Conservation (phyloP, 495 filamentous ascomycete species). For the Lasiosphaeria hispida region DNA sequence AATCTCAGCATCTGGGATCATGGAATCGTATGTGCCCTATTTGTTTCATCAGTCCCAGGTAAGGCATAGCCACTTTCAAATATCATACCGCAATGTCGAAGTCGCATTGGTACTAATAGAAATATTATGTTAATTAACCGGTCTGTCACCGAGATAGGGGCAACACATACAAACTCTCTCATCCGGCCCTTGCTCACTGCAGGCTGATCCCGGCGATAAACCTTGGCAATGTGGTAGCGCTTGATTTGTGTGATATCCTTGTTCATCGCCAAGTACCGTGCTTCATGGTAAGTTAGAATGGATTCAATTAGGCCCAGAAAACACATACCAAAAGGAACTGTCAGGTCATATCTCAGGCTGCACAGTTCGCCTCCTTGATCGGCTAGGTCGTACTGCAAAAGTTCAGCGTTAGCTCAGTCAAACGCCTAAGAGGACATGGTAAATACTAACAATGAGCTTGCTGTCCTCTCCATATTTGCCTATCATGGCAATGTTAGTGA, state of each 20-base stretch:
- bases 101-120: conserved; percentile 78
- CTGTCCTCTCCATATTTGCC: conserved; percentile 79
- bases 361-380: conserved; percentile 90
- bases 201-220: conserved; percentile 56
- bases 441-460: conserved; percentile 58
- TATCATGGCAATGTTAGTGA: background rate
- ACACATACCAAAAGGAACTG: conserved; percentile 67
- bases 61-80: no score
- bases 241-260: conserved; percentile 76
- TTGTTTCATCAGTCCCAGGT: no score
- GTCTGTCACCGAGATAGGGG: background rate
- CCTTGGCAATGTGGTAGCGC: conserved; percentile 89
- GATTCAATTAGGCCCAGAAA: background rate
- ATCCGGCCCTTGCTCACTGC: conserved; percentile 63
- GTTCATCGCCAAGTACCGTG: conserved; percentile 89
- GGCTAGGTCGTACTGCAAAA: conserved; percentile 65
- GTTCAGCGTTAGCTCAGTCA: background rate
- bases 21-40: conserved; percentile 65
- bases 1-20: conserved; percentile 95
- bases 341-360: conserved; percentile 81
- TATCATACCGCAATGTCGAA: no score
- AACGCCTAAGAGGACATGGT: background rate
- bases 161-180: conserved; percentile 67
- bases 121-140: background rate
- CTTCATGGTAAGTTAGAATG: conserved; percentile 26